Percentiles rank a stretch among this genome's conserved stretches.
Conservation (phyloP, 2,329 filamentous ascomycete genomes). For the Dothideomycetes sp. region DNA sequence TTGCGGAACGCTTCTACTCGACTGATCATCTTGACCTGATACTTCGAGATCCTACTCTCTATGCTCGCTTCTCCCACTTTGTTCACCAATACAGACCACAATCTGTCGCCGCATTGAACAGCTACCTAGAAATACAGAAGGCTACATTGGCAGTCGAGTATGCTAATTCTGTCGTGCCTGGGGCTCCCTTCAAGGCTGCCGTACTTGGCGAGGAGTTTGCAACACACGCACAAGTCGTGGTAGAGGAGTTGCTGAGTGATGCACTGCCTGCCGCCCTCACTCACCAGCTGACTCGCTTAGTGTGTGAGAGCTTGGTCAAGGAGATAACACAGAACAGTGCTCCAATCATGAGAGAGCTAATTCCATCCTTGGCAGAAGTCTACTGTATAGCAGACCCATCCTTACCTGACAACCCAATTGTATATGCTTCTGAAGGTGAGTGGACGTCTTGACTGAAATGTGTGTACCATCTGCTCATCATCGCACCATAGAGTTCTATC, state of each 20-base stretch:
- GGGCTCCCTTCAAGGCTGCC: conserved; percentile 17
- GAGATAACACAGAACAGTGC: conserved; percentile 31
- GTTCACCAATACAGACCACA: conserved; percentile 27
- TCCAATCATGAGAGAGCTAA: conserved; percentile 28
- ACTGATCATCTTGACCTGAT: conserved; percentile 31
- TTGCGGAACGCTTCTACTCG: conserved; percentile 30
- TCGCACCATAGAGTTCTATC: conserved; percentile 28
- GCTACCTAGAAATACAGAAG: conserved; percentile 30
- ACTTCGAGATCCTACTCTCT: conserved; percentile 24
- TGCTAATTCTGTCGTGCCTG: conserved; percentile 27
- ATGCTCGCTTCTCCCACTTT: conserved; percentile 27
- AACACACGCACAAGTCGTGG: conserved; percentile 18
- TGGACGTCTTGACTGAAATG: not conserved
- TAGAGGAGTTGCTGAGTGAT: conserved; percentile 26
- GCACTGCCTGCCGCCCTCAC: conserved; percentile 32
- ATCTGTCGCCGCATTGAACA: conserved; percentile 21
- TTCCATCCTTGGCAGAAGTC: conserved; percentile 32
- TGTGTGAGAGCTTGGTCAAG: conserved; percentile 31
- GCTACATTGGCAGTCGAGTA: conserved; percentile 32
- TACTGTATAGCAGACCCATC: conserved; percentile 35
- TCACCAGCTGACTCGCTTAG: conserved; percentile 25
- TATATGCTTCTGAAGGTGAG: conserved; percentile 31
- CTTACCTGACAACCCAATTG: conserved; percentile 32
- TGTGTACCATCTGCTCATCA: conserved; percentile 1
- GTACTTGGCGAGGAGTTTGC: conserved; percentile 27